Conservation (phyloP, 1,284 basidiomycete genomes). For the Vanrija sp. region DNA sequence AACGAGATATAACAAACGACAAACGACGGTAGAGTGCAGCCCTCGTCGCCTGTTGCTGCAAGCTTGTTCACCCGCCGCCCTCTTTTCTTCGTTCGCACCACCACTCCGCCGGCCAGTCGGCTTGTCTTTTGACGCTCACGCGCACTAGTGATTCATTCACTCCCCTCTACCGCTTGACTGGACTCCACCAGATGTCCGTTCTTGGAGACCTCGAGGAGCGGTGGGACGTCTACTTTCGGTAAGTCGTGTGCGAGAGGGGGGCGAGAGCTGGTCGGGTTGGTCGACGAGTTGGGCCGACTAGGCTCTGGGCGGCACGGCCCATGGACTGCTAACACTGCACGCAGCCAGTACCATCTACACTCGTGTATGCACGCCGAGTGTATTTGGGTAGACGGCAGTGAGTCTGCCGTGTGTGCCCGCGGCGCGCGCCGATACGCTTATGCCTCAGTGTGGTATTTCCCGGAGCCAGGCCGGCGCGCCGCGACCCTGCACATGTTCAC, state of each 20-base stretch:
- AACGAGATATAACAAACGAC: too few species aligned
- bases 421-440: not conserved
- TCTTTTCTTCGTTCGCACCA: too few species aligned
- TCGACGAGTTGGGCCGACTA: too few species aligned
- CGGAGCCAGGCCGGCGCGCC: slow-evolving; percentile 24
- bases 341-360: slow-evolving; percentile 25
- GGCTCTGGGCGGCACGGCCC: too few species aligned
- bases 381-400: slow-evolving; percentile 25
- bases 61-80: too few species aligned
- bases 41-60: too few species aligned
- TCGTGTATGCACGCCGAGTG: slow-evolving; percentile 23
- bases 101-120: too few species aligned
- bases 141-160: not conserved
- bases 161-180: slow-evolving; percentile 5
- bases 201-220: slow-evolving; percentile 12
- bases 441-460: slow-evolving; percentile 32
- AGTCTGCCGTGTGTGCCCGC: not conserved
- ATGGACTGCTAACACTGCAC: not conserved
- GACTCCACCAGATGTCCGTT: slow-evolving; percentile 14
- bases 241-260: too few species aligned
- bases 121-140: not conserved
- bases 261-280: not conserved
- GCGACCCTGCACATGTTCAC: slow-evolving; percentile 29
- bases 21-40: too few species aligned
- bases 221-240: slow-evolving; percentile 20